Evolutionary conservation across 2,329 filamentous ascomycete species (phyloP).

Genomic region (Cladosporium velox): DNA sequence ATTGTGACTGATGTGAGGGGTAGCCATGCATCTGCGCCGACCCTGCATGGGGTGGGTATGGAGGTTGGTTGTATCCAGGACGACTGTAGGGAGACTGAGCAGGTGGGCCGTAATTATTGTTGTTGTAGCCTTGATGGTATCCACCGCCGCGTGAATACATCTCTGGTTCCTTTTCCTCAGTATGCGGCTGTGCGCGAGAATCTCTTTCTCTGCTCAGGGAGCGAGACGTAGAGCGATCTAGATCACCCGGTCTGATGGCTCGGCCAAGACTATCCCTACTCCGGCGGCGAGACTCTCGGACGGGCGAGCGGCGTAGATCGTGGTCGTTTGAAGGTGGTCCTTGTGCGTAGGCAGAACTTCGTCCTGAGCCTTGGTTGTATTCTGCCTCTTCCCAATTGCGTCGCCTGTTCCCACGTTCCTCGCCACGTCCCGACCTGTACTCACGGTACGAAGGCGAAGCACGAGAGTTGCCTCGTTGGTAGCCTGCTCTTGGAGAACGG

Average conservation of each 20-base stretch:
- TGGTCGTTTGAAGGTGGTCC: background rate
- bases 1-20: slow-evolving; percentile 58
- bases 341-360: slow-evolving; percentile 1
- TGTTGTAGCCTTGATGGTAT: slow-evolving; percentile 33
- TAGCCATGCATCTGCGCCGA: slow-evolving; percentile 56
- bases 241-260: background rate
- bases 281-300: background rate
- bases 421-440: slow-evolving; percentile 11
- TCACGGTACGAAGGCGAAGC: slow-evolving; percentile 1
- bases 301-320: background rate
- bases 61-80: slow-evolving; percentile 55
- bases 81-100: slow-evolving; percentile 60
- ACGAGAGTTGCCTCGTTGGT: slow-evolving; percentile 14
- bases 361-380: slow-evolving; percentile 23
- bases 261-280: slow-evolving; percentile 10
- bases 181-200: background rate
- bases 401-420: slow-evolving; percentile 10
- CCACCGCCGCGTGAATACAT: slow-evolving; percentile 37
- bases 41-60: slow-evolving; percentile 34
- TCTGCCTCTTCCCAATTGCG: slow-evolving; percentile 9
- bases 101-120: slow-evolving; percentile 47
- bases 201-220: slow-evolving; percentile 32
- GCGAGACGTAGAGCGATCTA: slow-evolving; percentile 16
- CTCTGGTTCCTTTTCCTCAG: slow-evolving; percentile 21
- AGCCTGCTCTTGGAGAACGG: slow-evolving; percentile 9